Evolutionary conservation across 371 early-diverging fungal genomes (phyloP).

Genomic region (Mortierella sp.): DNA sequence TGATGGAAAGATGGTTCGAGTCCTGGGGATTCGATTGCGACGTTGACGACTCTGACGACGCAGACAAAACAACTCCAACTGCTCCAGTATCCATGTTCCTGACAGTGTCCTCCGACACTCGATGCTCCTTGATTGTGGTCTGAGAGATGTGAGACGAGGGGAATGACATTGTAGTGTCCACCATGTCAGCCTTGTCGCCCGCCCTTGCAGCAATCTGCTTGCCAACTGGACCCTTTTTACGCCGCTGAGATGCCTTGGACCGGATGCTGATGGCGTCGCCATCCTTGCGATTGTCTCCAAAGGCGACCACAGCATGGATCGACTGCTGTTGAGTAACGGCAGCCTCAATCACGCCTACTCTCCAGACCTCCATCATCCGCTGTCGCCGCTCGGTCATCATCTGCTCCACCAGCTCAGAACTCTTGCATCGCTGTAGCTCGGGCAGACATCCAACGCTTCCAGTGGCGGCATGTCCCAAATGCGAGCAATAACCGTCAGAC

Average conservation of each 20-base stretch:
- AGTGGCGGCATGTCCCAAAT: conserved; percentile 33
- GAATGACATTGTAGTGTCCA: not conserved
- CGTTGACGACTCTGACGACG: not conserved
- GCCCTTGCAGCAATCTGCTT: not conserved
- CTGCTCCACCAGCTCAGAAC: conserved; percentile 45
- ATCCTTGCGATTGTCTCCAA: conserved; percentile 30
- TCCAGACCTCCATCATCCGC: conserved; percentile 60
- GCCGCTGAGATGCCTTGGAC: conserved; percentile 38
- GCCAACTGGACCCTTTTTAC: not conserved
- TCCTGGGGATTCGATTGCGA: not conserved
- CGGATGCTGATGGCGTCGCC: conserved; percentile 37
- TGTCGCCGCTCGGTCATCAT: conserved; percentile 51
- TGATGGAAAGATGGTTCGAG: conserved; percentile 3
- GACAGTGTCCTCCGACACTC: not conserved
- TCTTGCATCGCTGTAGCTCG: conserved; percentile 43
- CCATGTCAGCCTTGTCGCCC: not conserved
- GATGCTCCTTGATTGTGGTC: conserved; percentile 15
- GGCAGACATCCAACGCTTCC: conserved; percentile 25
- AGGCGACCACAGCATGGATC: conserved; percentile 30
- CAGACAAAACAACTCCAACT: not conserved
- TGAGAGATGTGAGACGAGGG: conserved; percentile 12
- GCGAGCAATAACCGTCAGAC: conserved; percentile 20
- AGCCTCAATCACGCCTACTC: conserved; percentile 59
- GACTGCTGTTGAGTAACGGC: conserved; percentile 40
- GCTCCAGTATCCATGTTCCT: not conserved